Percentiles rank a stretch among this genome's conserved stretches.
phyloP scores from a whole-genome alignment of 305 asterid species.

The Coffea humblotiana region DNA sequence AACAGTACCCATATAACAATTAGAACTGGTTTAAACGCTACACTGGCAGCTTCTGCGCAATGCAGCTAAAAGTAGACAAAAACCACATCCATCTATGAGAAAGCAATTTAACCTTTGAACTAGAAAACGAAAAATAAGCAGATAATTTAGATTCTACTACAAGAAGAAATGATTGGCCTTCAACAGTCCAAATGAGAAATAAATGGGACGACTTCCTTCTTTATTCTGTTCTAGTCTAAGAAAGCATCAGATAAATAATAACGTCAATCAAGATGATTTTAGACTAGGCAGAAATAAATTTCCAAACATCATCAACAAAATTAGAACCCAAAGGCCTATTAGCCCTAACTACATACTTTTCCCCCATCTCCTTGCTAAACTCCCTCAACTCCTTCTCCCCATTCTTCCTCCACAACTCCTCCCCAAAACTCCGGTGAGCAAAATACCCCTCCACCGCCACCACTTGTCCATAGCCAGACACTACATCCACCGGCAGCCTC shows the following conservation, averaged over 20 bases:
- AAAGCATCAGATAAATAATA: not conserved
- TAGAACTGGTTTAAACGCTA: no score
- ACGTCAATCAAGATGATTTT: slow-evolving; percentile 15
- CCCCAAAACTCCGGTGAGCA: slow-evolving; percentile 60
- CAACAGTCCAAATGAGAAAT: no score
- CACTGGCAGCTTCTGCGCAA: no score
- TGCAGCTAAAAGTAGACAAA: no score
- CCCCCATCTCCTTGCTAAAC: slow-evolving; percentile 43
- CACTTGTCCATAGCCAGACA: slow-evolving; percentile 15
- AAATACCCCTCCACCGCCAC: slow-evolving; percentile 56
- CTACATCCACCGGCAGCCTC: slow-evolving; percentile 52
- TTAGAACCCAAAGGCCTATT: slow-evolving; percentile 37
- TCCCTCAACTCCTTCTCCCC: slow-evolving; percentile 51
- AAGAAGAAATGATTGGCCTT: no score
- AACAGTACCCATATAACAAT: no score
- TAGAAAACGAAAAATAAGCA: no score
- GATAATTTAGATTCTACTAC: no score
- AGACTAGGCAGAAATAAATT: slow-evolving; percentile 33
- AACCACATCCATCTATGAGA: no score
- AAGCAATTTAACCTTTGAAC: no score
- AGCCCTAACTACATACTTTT: slow-evolving; percentile 44
- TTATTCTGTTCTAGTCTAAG: not conserved
- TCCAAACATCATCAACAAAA: slow-evolving; percentile 41
- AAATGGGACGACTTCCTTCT: no score
- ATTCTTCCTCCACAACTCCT: slow-evolving; percentile 64